A percentile compares a stretch with the other conserved stretches of the same genome.
These are phyloP conservation scores for Syzygium aromaticum DNA, from an alignment of 345 rosid species.

Conservation along the genomic window DNA sequence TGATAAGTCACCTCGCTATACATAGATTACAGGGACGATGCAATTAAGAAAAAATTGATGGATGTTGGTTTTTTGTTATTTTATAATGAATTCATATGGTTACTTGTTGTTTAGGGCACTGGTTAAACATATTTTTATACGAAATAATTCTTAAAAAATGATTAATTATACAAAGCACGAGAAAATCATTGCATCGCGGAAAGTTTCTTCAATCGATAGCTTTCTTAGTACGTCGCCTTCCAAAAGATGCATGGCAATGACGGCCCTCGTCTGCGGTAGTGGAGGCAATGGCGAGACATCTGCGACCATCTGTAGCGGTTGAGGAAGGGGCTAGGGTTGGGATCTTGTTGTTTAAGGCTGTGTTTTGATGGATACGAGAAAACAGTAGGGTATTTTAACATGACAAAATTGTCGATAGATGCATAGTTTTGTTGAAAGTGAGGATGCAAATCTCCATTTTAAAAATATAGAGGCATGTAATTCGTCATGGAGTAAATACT, in stretches of 20 bases:
- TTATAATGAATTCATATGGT: neutral
- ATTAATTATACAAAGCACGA: neutral
- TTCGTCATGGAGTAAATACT: neutral
- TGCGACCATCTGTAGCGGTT: neutral
- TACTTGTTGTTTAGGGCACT: neutral
- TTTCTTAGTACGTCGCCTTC: neutral
- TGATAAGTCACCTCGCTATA: neutral
- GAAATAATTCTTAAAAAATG: neutral
- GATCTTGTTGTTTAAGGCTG: neutral
- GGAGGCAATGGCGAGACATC: fast-evolving
- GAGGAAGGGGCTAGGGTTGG: neutral
- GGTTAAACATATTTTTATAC: neutral
- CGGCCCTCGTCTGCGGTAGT: fast-evolving
- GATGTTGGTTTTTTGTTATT: neutral
- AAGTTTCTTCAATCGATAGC: neutral
- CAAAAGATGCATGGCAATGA: neutral
- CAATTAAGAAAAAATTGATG: neutral
- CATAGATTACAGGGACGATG: neutral
- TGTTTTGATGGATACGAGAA: neutral
- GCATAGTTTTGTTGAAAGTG: neutral
- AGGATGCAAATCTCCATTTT: neutral
- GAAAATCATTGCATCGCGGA: neutral
- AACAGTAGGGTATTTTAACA: neutral
- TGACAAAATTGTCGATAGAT: neutral
- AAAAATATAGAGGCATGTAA: neutral